Base-by-base conservation (phyloP, 2,329 filamentous ascomycete genomes). In the Onygena corvina region DNA sequence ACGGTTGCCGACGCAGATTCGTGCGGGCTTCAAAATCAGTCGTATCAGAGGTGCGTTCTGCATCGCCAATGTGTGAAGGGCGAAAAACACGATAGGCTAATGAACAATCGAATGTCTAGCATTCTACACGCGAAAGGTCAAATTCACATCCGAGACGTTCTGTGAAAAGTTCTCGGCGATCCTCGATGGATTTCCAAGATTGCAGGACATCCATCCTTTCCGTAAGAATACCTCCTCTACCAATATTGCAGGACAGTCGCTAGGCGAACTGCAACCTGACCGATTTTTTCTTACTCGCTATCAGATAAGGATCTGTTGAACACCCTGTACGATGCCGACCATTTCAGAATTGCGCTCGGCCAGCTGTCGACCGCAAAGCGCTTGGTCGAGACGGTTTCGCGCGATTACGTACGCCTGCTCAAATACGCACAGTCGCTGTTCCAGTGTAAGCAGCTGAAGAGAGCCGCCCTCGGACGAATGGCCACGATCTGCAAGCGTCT, bases 381-480 rank as follows among this genome's bases (percentile, higher is more conserved):
- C 63, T 73, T 96, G 56, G 93, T 98, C 50, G 92, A 98, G 76
- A 93, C 89, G 49, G 92, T 98, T 55, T 84, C 86, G 53, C 80
- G 92, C 64, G 92, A 98, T 68, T 98, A 98, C 64, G 88, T 98
- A 54, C 86, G 92, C 57, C 79, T 98, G 40, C 79, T 94, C 67
- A 93, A 94, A 76, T 96, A 98, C 72, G 89, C 87, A 49, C 89
- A 94, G 74, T 93, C 83, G 61, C 77, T 98, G 56, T 98, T 90
- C 75, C 92, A 98, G 73, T 96, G 90, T 79, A 98, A 98, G 73
- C 89, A 96, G 74, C 80, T 98, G 61, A 98, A 98, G 80, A 79
- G 86, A 56, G 92, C 93, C 47, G 93, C 85, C 6, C 79, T 98
- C 48, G 92, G 92, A 75, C 88, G 92, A 64, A 96, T 98, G 92